Evolutionary conservation across 352 stramenopile genomes (phyloP).

Genomic region (Phytophthora meadii): DNA sequence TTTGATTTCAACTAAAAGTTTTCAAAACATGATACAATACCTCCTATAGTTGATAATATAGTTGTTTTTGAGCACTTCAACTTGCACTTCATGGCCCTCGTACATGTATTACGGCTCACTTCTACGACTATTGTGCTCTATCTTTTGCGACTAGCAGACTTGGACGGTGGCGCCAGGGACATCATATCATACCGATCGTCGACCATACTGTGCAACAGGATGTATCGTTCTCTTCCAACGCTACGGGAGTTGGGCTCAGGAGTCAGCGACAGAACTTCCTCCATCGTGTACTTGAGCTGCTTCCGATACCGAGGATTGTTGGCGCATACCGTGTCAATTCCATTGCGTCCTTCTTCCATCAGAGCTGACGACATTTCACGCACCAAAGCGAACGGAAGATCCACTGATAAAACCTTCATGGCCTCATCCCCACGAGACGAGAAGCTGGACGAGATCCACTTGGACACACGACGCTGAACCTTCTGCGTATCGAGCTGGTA

Average conservation of each 20-base stretch:
- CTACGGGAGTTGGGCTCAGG: constrained; percentile 46
- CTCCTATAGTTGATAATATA: not conserved
- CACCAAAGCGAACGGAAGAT: constrained; percentile 80
- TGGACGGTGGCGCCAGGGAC: constrained; percentile 67
- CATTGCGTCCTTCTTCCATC: constrained; percentile 72
- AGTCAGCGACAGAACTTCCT: constrained; percentile 69
- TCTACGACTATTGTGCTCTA: constrained; percentile 7
- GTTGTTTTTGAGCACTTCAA: constrained; percentile 15
- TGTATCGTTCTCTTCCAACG: constrained; percentile 73
- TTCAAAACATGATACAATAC: not conserved
- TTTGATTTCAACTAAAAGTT: not conserved
- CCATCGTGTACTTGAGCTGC: constrained; percentile 81
- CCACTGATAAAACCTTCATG: constrained; percentile 86
- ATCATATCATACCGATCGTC: constrained; percentile 91
- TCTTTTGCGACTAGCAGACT: constrained; percentile 40
- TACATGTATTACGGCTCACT: not conserved
- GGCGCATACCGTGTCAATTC: constrained; percentile 61
- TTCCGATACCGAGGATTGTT: constrained; percentile 82
- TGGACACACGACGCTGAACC: constrained; percentile 83
- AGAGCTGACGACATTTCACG: constrained; percentile 82
- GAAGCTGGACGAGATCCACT: constrained; percentile 88
- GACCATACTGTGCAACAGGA: constrained; percentile 83
- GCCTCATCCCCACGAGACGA: constrained; percentile 74
- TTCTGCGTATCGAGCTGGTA: constrained; percentile 77
- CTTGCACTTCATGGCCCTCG: not conserved